Percentiles rank a stretch among this genome's conserved stretches.
Conservation (phyloP, 2,329 filamentous ascomycete species). For the Fusarium xylarioides region DNA sequence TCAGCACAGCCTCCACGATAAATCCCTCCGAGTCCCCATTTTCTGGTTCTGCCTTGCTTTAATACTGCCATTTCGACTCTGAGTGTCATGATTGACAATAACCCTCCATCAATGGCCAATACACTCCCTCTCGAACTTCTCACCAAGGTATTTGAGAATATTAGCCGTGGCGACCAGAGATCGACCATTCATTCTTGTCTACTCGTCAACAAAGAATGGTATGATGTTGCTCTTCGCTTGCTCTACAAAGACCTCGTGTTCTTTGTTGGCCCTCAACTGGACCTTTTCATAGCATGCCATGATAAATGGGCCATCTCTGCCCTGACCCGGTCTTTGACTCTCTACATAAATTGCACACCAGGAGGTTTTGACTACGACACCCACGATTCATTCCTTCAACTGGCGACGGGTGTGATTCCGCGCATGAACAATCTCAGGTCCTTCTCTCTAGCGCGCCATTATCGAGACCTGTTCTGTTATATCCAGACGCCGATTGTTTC, state of each 20-base stretch:
- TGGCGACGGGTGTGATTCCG: not conserved
- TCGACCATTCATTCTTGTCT: not conserved
- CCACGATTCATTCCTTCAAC: accelerated
- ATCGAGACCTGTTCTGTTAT: not conserved
- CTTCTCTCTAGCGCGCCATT: not conserved
- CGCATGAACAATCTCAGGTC: not conserved
- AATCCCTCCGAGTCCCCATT: not conserved
- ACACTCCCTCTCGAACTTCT: not conserved
- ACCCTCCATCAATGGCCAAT: not conserved
- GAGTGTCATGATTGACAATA: too few relatives aligned
- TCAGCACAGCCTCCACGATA: too few relatives aligned
- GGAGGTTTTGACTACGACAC: not conserved
- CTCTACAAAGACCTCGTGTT: not conserved
- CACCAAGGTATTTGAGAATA: not conserved
- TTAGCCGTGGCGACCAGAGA: too few relatives aligned
- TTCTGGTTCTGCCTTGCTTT: accelerated
- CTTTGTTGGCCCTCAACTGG: not conserved
- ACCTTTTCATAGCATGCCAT: not conserved
- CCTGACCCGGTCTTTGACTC: not conserved
- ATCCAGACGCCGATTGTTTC: not conserved
- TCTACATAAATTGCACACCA: not conserved
- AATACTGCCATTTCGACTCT: not conserved
- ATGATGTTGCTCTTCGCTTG: not conserved
- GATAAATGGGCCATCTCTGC: not conserved
- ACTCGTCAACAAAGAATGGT: not conserved